phyloP scores from a whole-genome alignment of 2,329 filamentous ascomycete genomes.

The Aspergillus chevalieri region DNA sequence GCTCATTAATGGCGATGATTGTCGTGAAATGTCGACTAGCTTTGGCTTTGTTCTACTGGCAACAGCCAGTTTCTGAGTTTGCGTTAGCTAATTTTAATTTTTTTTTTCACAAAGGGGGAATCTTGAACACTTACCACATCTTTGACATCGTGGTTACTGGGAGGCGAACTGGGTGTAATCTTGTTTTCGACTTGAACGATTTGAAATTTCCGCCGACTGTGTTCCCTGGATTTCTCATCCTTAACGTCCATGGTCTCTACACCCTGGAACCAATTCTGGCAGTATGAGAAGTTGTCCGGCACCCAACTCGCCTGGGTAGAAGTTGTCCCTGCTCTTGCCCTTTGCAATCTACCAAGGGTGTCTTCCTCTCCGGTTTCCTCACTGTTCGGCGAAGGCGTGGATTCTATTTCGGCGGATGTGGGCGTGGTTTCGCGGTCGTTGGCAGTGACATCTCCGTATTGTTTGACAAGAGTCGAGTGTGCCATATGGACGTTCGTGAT shows the following conservation, averaged over 20 bases:
- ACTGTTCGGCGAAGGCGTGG: neutral
- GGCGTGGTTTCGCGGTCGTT: neutral
- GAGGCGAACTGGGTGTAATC: neutral
- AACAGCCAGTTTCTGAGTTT: conserved; percentile 25
- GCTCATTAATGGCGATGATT: conserved; percentile 26
- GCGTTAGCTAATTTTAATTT: neutral
- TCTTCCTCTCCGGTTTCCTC: neutral
- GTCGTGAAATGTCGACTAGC: conserved; percentile 33
- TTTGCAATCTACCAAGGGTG: conserved; percentile 6
- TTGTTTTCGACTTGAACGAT: conserved; percentile 18
- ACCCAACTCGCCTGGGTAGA: conserved; percentile 35
- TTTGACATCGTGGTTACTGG: neutral
- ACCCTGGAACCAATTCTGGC: conserved; percentile 32
- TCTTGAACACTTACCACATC: neutral
- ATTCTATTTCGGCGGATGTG: neutral
- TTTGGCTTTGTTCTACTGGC: conserved; percentile 33
- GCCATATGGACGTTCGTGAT: conserved; percentile 28
- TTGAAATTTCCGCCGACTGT: conserved; percentile 30
- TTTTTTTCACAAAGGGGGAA: neutral
- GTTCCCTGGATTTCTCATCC: conserved; percentile 20
- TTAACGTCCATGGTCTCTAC: conserved; percentile 24
- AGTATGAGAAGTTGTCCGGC: conserved; percentile 32
- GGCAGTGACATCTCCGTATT: conserved; percentile 13
- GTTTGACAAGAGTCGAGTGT: conserved; percentile 25
- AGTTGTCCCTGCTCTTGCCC: conserved; percentile 27